A percentile compares a stretch with the other conserved stretches of the same genome.
Conservation (phyloP, 2,329 filamentous ascomycete species). For the Nakataea oryzae region DNA sequence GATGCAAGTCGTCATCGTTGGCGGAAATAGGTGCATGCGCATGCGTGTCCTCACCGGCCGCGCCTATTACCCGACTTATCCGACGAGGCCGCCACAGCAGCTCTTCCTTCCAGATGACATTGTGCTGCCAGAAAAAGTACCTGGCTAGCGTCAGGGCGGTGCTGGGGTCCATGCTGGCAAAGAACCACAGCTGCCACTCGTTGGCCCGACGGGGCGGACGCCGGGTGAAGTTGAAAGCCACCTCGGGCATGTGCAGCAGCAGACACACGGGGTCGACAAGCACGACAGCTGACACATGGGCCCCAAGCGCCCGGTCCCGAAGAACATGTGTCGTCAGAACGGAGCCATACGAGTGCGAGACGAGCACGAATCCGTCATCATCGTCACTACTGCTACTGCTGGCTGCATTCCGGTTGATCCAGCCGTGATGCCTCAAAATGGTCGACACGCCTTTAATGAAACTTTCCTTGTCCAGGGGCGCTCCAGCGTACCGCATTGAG, state of each 20-base stretch:
- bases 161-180: constrained; percentile 56
- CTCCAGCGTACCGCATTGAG: constrained; percentile 48
- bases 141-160: constrained; percentile 54
- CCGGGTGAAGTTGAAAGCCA: constrained; percentile 62
- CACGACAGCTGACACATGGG: constrained; percentile 38
- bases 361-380: constrained; percentile 45
- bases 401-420: constrained; percentile 14
- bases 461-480: constrained; percentile 37
- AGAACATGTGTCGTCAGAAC: constrained; percentile 54
- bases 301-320: constrained; percentile 30
- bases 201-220: constrained; percentile 27
- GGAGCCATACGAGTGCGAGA: constrained; percentile 55
- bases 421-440: constrained; percentile 48
- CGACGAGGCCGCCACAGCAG: constrained; percentile 23
- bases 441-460: constrained; percentile 44
- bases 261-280: constrained; percentile 55
- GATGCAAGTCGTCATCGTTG: neutral
- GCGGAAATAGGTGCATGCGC: neutral
- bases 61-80: constrained; percentile 3
- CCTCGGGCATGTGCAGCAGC: constrained; percentile 56
- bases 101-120: constrained; percentile 61
- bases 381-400: neutral
- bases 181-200: constrained; percentile 62
- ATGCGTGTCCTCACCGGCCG: neutral
- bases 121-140: constrained; percentile 64